Conservation (phyloP, 352 stramenopile species). For the Phytophthora litchii region DNA sequence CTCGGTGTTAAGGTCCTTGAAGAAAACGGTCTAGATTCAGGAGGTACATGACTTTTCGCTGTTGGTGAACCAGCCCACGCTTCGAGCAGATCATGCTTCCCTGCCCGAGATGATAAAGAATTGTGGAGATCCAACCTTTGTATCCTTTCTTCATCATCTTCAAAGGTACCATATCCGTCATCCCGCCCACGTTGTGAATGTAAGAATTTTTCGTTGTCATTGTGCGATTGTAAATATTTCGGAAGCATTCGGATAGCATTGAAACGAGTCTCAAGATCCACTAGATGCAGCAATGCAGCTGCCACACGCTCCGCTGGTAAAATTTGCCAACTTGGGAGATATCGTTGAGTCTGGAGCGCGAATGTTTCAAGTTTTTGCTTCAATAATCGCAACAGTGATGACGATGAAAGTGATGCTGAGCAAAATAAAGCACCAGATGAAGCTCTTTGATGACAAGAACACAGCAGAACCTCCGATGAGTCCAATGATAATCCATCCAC, state of each 20-base stretch:
- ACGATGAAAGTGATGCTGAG: conserved; percentile 36
- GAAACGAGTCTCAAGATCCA: conserved; percentile 56
- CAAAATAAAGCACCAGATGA: conserved; percentile 31
- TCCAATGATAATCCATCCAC: conserved; percentile 69
- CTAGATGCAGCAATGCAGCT: conserved; percentile 54
- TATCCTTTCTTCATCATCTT: conserved; percentile 24
- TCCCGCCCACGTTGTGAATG: conserved; percentile 1
- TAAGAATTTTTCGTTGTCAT: conserved; percentile 7
- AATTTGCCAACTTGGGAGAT: conserved; percentile 57
- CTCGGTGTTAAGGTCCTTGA: not conserved
- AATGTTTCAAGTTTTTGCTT: conserved; percentile 63
- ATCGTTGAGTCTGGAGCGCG: conserved; percentile 41
- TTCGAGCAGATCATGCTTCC: conserved; percentile 8
- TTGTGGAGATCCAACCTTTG: conserved; percentile 7
- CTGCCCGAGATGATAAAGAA: not conserved
- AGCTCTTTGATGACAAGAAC: conserved; percentile 53
- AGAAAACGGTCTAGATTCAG: not conserved
- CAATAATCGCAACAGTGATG: conserved; percentile 62
- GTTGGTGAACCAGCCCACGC: conserved; percentile 29
- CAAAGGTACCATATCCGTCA: conserved; percentile 23
- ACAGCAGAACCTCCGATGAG: conserved; percentile 73
- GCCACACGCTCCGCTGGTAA: conserved; percentile 61
- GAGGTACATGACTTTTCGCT: conserved; percentile 1
- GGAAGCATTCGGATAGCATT: conserved; percentile 65
- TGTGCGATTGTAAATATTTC: conserved; percentile 49